Percentiles rank a stretch among this genome's conserved stretches.
These are phyloP conservation scores for Fusarium sp. DNA, from an alignment of 2,329 filamentous ascomycete species.

Conservation along the genomic window DNA sequence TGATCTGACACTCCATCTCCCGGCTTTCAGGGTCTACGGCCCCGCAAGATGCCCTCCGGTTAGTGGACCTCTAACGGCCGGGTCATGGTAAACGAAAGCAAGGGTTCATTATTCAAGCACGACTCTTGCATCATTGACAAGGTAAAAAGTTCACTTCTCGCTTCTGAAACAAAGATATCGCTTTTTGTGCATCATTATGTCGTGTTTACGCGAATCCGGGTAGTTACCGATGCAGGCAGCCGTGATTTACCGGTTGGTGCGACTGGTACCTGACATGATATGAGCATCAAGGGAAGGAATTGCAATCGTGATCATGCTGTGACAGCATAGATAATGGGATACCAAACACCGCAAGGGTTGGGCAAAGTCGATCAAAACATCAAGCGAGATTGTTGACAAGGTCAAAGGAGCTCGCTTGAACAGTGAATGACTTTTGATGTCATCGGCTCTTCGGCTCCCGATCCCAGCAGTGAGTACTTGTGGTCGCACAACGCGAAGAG, in stretches of 20 bases:
- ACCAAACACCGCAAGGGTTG: not conserved
- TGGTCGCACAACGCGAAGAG: not conserved
- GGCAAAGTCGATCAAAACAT: not conserved
- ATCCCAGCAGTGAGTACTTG: not conserved
- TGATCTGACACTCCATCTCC: conserved; percentile 17
- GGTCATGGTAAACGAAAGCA: conserved; percentile 14
- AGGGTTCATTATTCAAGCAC: not conserved
- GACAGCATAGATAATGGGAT: not conserved
- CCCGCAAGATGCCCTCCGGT: conserved; percentile 30
- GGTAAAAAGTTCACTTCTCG: not conserved
- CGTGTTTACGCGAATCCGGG: conserved; percentile 14
- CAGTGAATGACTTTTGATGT: not conserved
- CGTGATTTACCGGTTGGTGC: conserved; percentile 16
- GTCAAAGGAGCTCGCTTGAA: not conserved
- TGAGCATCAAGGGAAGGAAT: not conserved
- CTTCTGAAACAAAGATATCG: not conserved
- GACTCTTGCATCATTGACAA: conserved; percentile 23
- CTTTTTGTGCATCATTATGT: conserved; percentile 3
- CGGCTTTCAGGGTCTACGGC: conserved; percentile 29
- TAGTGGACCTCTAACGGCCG: conserved; percentile 32
- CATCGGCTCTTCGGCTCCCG: not conserved
- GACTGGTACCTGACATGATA: not conserved
- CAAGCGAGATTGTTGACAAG: not conserved
- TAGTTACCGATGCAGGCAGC: conserved; percentile 25
- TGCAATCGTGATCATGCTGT: not conserved